Conservation (phyloP, 202 grass and related monocot genomes). For the Carex sylvatica region DNA sequence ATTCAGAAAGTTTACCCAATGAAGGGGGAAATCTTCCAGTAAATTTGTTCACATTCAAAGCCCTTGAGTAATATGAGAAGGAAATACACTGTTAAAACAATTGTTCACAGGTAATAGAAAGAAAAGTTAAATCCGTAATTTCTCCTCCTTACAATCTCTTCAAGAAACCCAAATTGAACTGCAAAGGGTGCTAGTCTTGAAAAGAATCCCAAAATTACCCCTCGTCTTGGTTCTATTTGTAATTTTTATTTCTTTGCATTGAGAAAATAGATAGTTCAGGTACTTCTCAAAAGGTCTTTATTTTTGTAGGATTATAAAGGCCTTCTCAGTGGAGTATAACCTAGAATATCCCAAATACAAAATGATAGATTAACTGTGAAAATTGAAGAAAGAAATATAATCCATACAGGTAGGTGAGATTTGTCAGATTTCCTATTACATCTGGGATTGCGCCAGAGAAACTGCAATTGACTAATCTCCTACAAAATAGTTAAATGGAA, state of each 20-base stretch:
- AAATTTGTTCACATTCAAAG: conserved; percentile 71
- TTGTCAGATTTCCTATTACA: conserved; percentile 59
- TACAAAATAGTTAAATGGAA: conserved; percentile 28
- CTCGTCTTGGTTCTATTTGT: not conserved
- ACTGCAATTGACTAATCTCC: conserved; percentile 50
- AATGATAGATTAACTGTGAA: conserved; percentile 26
- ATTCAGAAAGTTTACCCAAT: conserved; percentile 60
- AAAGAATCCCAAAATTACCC: conserved; percentile 1
- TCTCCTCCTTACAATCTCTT: not conserved
- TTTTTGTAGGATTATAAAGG: not conserved
- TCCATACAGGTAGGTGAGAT: conserved; percentile 38
- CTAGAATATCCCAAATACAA: not conserved
- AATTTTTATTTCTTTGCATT: not conserved
- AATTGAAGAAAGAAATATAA: not conserved
- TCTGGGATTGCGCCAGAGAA: conserved; percentile 54
- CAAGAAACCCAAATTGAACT: not conserved
- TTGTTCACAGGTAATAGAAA: not conserved
- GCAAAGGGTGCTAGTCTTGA: not conserved
- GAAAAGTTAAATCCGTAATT: not conserved
- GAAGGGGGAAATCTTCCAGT: conserved; percentile 52
- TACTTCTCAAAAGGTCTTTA: not conserved
- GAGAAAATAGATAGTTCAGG: not conserved
- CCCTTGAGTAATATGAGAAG: conserved; percentile 26
- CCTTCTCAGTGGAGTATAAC: not conserved
- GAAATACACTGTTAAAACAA: not conserved